Base-by-base conservation (phyloP, 495 filamentous ascomycete species). In the Astrothelium macrocarpum region DNA sequence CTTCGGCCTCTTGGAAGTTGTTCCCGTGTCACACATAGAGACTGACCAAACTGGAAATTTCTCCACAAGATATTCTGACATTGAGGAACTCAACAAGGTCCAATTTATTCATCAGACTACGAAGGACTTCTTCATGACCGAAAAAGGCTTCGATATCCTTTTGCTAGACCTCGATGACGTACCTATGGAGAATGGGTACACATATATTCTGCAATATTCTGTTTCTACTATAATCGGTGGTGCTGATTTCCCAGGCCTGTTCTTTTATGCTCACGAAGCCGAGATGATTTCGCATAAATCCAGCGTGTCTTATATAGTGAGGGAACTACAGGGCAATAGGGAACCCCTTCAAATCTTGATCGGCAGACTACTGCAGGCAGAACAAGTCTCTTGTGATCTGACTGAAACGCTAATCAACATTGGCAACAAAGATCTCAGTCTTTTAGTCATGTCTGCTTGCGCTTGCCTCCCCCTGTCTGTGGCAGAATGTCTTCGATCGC, bases 1-100 rank as follows among this genome's bases (percentile, higher is more conserved):
- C n/a, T 49, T 49, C n/a, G 45, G 45, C 45, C 45, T 49, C 45
- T 49, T 49, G 20, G 45, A 49, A 49, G 45, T 49, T 23, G 45
- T 20, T 49, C 10, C 10, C 20, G 36, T 10, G 36, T 42, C 36
- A 42, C 36, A 42, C 36, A 10, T 16, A 42, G 0, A 42, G 10
- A 42, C 18, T 42, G 36, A 42, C 36, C 36, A 42, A 16, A 42
- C 36, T 42, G 36, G 36, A 42, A 16, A 16, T 42, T 42, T 16
- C 18, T 5, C 5, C 45, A 5, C 45, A 49, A 49, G 12, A 9
- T 49, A 5, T 18, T 14, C 10, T 23, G 45, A 20, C 5, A 14
- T 49, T 49, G 45, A 49, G 11, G 14, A 16, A 5, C 11, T 16
- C 11, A 20, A 20, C 20, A 20, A 49, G 10, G 45, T 49, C n/a